Base-by-base conservation (phyloP, 1,284 basidiomycete genomes). In the Apiotrichum domesticum region DNA sequence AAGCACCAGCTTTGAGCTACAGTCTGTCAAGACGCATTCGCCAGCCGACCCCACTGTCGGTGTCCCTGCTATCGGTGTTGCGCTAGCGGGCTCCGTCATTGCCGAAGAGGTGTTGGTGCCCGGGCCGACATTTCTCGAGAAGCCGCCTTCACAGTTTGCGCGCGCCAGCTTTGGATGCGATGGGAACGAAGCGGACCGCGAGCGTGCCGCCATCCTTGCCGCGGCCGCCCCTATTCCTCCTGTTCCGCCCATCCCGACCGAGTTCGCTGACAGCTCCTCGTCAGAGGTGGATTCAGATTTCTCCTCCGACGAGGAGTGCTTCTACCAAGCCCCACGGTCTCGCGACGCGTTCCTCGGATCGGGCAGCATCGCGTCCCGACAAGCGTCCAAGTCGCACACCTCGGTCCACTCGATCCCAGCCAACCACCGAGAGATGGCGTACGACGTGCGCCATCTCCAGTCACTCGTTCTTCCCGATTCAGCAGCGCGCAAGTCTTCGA, bases 91-190 rank as follows among this genome's bases (percentile, higher is more conserved):
- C 10, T 15, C 41, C 6, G 11, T 14, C 14, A 42, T 42, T 11
- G 10, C 41, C 8, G 41, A 42, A 42, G 41, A 42, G 10, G 10
- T 11, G 4, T 32, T 14, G 33, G 32, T 35, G 9, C 14, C 11
- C 9, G 45, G 13, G 8, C 13, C 15, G 34, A 15, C 13, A 4
- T 3, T 13, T 15, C 35, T 40, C 15, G 35, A 40, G 14, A 14
- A 10, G 2, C 21, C 47, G 7, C 35, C 34, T 6, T 49, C 47
- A 6, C 47, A 49, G 15, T 49, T 49, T 40, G 47, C 47, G 4
- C 35, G 47, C 3, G 47, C 47, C 6, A 49, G 47, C 37, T 49
- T 49, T 32, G 47, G 47, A 13, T 49, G 47, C n/a, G 47, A 49
- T 10, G 47, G 47, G 7, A 11, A 7, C 3, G 47, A 49, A 4